Evolutionary conservation across 208 protist species (phyloP), one percentile per base, ranked within the genome.

Genomic region (Trypanosoma lewisi): DNA sequence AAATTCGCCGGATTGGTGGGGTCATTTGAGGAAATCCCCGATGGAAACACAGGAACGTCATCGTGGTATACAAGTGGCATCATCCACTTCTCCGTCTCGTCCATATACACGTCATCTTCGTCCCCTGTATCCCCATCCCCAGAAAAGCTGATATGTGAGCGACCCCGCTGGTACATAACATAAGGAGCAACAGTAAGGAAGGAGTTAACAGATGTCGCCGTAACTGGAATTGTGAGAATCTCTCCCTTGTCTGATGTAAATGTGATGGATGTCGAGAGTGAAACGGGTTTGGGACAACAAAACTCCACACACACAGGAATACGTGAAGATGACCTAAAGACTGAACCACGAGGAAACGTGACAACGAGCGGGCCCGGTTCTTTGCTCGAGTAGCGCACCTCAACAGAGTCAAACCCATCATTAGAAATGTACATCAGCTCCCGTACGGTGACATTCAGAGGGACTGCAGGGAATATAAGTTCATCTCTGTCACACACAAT

Each of bases 371-470:
- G 93, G 8, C 82, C 45, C 17, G 16, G 53, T 34, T 70, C 71
- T 36, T 68, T 62, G 55, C 90, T 94, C 11, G 83, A 52, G 76
- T 97, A 96, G 19, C 67, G 45, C 17, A 98, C 63, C 25, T 90
- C 72, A 31, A 98, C 81, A 34, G 81, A 63, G 12, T 98, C 93
- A 77, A 97, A 98, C 41, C 96, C 95, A 23, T 97, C 84, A 75
- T 97, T 97, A 68, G 78, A 70, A 12, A 98, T 74, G 58, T 77
- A 65, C 55, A 98, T 80, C 17, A 82, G 87, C 17, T 83, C 75
- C 45, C 33, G 42, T 9, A 93, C 73, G 0, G 57, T 55, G 8
- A 96, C 63, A 31, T 87, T 89, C 8, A 98, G 77, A 1, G 96
- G 95, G 19, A 95, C 83, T 17, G 85, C 39, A 6, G 94, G 94